These are phyloP conservation scores for Arabidopsis hybrid DNA, from an alignment of 441 rosid species.

Conservation along the genomic window DNA sequence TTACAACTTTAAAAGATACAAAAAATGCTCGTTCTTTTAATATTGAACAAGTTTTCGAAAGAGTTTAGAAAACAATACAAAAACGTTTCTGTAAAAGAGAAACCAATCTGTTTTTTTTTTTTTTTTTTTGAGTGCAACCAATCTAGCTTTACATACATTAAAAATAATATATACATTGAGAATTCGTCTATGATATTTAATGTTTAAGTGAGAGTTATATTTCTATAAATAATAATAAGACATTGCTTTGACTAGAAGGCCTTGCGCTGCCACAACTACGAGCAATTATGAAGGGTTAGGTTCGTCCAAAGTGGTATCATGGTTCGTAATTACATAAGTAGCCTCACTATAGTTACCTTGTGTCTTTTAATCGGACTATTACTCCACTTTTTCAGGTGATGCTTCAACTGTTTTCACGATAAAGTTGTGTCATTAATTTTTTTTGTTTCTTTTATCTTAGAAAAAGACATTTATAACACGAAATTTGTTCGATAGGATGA, in stretches of 20 bases:
- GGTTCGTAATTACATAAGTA: conserved; percentile 19
- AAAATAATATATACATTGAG: not conserved
- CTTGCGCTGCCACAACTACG: conserved; percentile 23
- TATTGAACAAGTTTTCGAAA: not conserved
- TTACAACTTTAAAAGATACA: not conserved
- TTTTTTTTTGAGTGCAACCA: too few species aligned
- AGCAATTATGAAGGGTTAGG: conserved; percentile 19
- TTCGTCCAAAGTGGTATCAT: not conserved
- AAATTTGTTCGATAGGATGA: conserved; percentile 5
- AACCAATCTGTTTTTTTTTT: not conserved
- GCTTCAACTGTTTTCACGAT: conserved; percentile 42
- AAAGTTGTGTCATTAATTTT: conserved; percentile 23
- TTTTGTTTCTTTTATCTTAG: not conserved
- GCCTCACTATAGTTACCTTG: conserved; percentile 18
- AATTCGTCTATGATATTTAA: not conserved
- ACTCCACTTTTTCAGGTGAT: conserved; percentile 32
- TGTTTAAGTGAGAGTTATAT: not conserved
- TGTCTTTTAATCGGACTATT: not conserved
- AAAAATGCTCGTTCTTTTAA: not conserved
- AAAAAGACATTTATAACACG: not conserved
- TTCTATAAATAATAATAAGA: conserved; percentile 1
- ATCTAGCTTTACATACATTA: too few species aligned
- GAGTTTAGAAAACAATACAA: not conserved
- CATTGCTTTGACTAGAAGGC: conserved; percentile 28
- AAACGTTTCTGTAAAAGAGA: not conserved